These are phyloP conservation scores for Hypocrella siamensis DNA, from an alignment of 2,329 filamentous ascomycete species.

Conservation along the genomic window DNA sequence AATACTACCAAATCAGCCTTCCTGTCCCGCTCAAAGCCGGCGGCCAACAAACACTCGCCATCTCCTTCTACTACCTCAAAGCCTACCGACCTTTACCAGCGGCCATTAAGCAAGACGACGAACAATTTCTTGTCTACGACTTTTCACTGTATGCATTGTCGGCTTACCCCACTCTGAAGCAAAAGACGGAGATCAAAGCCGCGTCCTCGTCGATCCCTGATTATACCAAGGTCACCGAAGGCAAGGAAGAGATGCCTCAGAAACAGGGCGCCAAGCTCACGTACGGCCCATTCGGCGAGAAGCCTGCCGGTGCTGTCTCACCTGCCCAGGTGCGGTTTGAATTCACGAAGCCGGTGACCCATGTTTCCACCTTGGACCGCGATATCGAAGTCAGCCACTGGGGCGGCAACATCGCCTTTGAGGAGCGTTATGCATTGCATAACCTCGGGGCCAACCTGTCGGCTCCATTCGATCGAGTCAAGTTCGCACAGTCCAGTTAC, in stretches of 20 bases:
- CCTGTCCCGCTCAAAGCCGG: slow-evolving; percentile 61
- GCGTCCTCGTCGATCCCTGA: slow-evolving; percentile 64
- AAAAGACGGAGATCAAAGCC: slow-evolving; percentile 95
- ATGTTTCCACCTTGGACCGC: slow-evolving; percentile 65
- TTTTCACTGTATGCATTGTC: slow-evolving; percentile 79
- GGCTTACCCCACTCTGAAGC: slow-evolving; percentile 73
- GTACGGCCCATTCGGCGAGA: slow-evolving; percentile 77
- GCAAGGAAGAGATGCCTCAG: slow-evolving; percentile 51
- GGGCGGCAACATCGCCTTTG: slow-evolving; percentile 90
- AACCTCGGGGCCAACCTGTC: slow-evolving; percentile 73
- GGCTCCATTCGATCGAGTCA: slow-evolving; percentile 58
- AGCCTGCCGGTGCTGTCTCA: slow-evolving; percentile 60
- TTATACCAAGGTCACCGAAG: slow-evolving; percentile 57
- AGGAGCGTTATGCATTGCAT: slow-evolving; percentile 80
- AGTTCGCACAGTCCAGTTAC: slow-evolving; percentile 59
- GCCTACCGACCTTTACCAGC: slow-evolving; percentile 70
- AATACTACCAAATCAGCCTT: slow-evolving; percentile 76
- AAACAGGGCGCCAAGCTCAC: slow-evolving; percentile 75
- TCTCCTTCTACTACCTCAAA: slow-evolving; percentile 69
- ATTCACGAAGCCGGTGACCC: slow-evolving; percentile 81
- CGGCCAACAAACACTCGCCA: slow-evolving; percentile 70
- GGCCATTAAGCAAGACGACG: slow-evolving; percentile 65
- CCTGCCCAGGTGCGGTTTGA: slow-evolving; percentile 77
- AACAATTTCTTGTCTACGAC: slow-evolving; percentile 72
- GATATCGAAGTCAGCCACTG: slow-evolving; percentile 95